Percentiles rank a stretch among this genome's conserved stretches.
Evolutionary conservation across 129 eudicot species (phyloP).

Genomic region (Arctium lappa): DNA sequence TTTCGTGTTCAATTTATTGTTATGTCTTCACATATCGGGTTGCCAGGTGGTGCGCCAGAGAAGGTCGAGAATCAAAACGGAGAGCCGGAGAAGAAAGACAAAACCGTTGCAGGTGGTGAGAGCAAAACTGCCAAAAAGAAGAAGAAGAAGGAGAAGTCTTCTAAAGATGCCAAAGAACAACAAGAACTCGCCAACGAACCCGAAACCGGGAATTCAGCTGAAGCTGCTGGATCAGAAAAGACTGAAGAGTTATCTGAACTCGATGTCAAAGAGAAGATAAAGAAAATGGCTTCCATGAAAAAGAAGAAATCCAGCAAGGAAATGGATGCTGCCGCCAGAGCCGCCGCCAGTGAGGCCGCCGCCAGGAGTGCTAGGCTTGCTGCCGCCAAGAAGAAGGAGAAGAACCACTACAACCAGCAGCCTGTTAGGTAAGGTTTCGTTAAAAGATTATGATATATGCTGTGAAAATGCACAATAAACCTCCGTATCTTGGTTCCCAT

Average conservation of each 20-base stretch:
- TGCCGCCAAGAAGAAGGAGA: slow-evolving; percentile 94
- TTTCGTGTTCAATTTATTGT: neutral
- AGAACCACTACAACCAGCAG: slow-evolving; percentile 97
- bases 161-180: slow-evolving; percentile 64
- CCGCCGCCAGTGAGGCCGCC: slow-evolving; percentile 90
- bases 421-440: slow-evolving; percentile 59
- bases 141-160: slow-evolving; percentile 80
- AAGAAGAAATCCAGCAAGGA: slow-evolving; percentile 90
- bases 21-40: neutral
- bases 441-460: slow-evolving; percentile 19
- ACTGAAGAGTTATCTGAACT: slow-evolving; percentile 54
- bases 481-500: slow-evolving; percentile 31
- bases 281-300: slow-evolving; percentile 77
- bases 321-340: slow-evolving; percentile 80
- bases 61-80: slow-evolving; percentile 48
- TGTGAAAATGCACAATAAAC: slow-evolving; percentile 46
- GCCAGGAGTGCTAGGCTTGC: slow-evolving; percentile 91
- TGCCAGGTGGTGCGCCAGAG: slow-evolving; percentile 47
- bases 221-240: slow-evolving; percentile 44
- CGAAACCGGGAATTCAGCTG: slow-evolving; percentile 31
- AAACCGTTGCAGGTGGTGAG: slow-evolving; percentile 41
- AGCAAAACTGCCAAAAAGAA: slow-evolving; percentile 83
- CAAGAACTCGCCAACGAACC: slow-evolving; percentile 47
- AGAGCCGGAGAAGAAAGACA: slow-evolving; percentile 61
- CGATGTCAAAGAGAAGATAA: slow-evolving; percentile 71